Evolutionary conservation across 192 early-diverging fungal genomes (phyloP).

Genomic region (Rhizophagus clarus): DNA sequence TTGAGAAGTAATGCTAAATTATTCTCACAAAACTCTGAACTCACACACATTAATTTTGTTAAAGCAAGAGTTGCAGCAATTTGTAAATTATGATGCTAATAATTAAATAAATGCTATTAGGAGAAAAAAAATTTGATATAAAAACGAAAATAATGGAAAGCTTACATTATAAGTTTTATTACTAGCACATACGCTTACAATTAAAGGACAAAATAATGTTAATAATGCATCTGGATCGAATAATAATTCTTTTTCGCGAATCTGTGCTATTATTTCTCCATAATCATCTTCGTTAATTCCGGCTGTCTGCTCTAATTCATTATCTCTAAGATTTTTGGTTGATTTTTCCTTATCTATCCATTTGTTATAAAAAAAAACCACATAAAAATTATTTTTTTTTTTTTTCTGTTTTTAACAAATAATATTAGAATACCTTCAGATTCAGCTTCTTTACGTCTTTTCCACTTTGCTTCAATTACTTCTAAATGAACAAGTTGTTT

Average conservation of each 20-base stretch:
- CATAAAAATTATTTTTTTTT: not conserved
- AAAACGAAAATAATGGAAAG: not conserved
- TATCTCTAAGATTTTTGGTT: constrained; percentile 53
- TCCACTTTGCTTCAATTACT: constrained; percentile 90
- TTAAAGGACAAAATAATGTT: constrained; percentile 76
- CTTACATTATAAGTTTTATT: constrained; percentile 81
- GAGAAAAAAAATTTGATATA: not conserved
- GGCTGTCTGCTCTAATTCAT: constrained; percentile 92
- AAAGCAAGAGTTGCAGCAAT: constrained; percentile 84
- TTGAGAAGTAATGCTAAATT: constrained; percentile 90
- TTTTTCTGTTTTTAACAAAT: not conserved
- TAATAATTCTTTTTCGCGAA: constrained; percentile 92
- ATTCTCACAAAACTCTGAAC: constrained; percentile 90
- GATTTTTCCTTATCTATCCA: constrained; percentile 28
- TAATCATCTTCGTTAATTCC: constrained; percentile 97
- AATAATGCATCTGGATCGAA: constrained; percentile 80
- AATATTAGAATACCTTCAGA: not conserved
- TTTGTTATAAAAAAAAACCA: not conserved
- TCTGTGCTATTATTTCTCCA: constrained; percentile 79
- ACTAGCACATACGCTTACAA: constrained; percentile 79
- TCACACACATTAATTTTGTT: constrained; percentile 97
- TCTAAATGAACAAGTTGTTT: constrained; percentile 97
- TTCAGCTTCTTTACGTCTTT: constrained; percentile 67
- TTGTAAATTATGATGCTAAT: constrained; percentile 82
- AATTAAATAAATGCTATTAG: constrained; percentile 16